phyloP scores from a whole-genome alignment of 345 rosid genomes.

The Hirschfeldia incana region DNA sequence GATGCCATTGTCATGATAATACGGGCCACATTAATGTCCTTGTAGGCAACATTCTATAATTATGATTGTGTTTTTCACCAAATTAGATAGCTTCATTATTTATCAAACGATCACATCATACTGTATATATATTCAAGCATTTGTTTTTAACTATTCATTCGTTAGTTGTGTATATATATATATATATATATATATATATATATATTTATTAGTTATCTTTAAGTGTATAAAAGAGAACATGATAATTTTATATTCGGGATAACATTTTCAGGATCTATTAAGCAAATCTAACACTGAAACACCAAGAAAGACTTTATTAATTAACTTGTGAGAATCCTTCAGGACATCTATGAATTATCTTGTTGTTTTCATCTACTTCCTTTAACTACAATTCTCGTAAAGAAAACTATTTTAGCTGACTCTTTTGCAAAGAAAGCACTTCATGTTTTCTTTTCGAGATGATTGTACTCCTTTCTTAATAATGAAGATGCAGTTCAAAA shows the following conservation, averaged over 20 bases:
- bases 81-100: not conserved
- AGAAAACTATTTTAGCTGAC: not conserved
- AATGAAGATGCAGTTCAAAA: too few species aligned
- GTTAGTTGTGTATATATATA: not conserved
- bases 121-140: not conserved
- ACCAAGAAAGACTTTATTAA: not conserved
- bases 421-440: not conserved
- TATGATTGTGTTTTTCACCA: not conserved
- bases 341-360: not conserved
- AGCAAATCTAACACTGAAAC: conserved; percentile 2
- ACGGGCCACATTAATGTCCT: not conserved
- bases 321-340: not conserved
- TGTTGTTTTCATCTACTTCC: not conserved
- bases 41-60: not conserved
- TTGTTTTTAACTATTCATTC: not conserved
- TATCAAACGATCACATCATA: not conserved
- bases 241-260: not conserved
- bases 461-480: not conserved
- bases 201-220: not conserved
- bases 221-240: not conserved
- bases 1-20: conserved; percentile 23
- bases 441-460: not conserved
- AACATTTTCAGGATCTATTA: not conserved
- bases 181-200: not conserved
- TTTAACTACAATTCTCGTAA: not conserved